Percentiles rank a stretch among this genome's conserved stretches.
These are phyloP conservation scores for Drechslera avenae DNA, from an alignment of 2,329 filamentous ascomycete species.

Conservation along the genomic window DNA sequence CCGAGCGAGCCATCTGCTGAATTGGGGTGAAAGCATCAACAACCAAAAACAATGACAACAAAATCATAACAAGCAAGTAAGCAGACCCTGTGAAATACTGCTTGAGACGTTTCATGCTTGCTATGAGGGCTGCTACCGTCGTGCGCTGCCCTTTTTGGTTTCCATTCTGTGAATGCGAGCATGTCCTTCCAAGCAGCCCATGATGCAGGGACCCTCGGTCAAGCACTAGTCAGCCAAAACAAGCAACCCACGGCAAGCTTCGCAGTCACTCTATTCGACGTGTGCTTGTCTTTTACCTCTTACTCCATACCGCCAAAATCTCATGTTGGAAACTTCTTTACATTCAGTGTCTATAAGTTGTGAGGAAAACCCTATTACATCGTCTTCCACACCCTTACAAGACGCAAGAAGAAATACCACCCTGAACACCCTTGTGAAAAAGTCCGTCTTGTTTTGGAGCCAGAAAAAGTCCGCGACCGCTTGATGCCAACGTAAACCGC, in stretches of 20 bases:
- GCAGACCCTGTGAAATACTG: no score
- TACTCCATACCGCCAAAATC: no score
- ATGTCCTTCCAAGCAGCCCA: no score
- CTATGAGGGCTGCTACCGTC: no score
- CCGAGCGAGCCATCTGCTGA: conserved; percentile 6
- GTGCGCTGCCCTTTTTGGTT: no score
- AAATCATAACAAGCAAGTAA: background rate
- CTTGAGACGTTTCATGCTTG: no score
- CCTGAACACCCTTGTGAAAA: conserved; percentile 26
- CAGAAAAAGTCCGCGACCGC: conserved; percentile 18
- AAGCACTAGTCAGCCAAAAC: no score
- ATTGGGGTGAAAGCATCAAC: background rate
- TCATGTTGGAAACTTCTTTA: conserved; percentile 21
- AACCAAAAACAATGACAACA: background rate
- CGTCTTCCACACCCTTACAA: conserved; percentile 2
- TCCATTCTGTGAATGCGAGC: no score
- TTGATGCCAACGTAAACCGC: conserved; percentile 23
- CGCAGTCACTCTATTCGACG: no score
- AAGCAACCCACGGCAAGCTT: no score
- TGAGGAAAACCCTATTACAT: conserved; percentile 11
- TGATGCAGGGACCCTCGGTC: no score
- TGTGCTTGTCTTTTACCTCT: no score
- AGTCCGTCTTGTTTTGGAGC: conserved; percentile 30
- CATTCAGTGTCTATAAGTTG: conserved; percentile 36
- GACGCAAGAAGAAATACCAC: conserved; percentile 4